Evolutionary conservation across 495 filamentous ascomycete genomes (phyloP).

Genomic region (Aspergillus cavernicola): DNA sequence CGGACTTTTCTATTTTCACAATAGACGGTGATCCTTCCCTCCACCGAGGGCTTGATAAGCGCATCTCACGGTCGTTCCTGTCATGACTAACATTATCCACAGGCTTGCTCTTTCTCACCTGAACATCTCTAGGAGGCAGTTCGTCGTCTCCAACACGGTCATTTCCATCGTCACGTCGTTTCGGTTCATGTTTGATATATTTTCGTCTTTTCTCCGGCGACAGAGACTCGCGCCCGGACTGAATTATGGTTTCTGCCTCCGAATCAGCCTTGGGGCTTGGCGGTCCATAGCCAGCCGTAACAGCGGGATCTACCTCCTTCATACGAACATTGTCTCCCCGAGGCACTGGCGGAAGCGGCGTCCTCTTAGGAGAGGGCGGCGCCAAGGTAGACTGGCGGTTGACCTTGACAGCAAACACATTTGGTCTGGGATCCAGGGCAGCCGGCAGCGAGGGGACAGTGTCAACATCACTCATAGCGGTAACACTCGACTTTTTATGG

Average conservation of each 20-base stretch:
- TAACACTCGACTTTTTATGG: slow-evolving; percentile 41
- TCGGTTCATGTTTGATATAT: slow-evolving; percentile 61
- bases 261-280: slow-evolving; percentile 56
- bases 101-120: slow-evolving; percentile 34
- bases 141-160: slow-evolving; percentile 39
- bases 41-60: slow-evolving; percentile 25
- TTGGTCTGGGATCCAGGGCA: slow-evolving; percentile 40
- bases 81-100: slow-evolving; percentile 25
- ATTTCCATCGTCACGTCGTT: slow-evolving; percentile 50
- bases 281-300: slow-evolving; percentile 32
- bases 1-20: slow-evolving; percentile 38
- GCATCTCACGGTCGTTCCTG: slow-evolving; percentile 22
- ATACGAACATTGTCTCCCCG: slow-evolving; percentile 21
- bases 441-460: slow-evolving; percentile 41
- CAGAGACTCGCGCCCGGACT: slow-evolving; percentile 67
- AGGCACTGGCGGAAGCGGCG: slow-evolving; percentile 18
- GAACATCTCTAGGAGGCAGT: slow-evolving; percentile 20
- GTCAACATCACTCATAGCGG: slow-evolving; percentile 52
- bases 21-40: slow-evolving; percentile 26
- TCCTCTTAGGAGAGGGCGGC: slow-evolving; percentile 25
- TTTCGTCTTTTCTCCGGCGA: slow-evolving; percentile 67
- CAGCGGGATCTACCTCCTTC: slow-evolving; percentile 25
- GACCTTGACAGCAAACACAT: slow-evolving; percentile 35
- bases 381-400: slow-evolving; percentile 26
- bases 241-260: slow-evolving; percentile 77